Base-by-base conservation (phyloP, 768 basidiomycete species). In the Serendipita vermifera region DNA sequence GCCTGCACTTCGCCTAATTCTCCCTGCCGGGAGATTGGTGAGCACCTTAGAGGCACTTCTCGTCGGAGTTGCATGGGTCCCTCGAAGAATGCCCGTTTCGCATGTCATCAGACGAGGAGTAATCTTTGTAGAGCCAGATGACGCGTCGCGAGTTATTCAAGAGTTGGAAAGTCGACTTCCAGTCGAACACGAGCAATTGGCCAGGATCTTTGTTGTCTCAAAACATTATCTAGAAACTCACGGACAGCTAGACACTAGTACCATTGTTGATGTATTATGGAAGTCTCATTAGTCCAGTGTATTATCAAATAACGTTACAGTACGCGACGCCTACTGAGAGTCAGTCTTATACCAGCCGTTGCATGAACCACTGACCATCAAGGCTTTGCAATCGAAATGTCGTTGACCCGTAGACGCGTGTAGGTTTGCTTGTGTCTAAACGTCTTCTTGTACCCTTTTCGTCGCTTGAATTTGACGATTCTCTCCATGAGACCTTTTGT, bases 371-470 rank as follows among this genome's bases (percentile, higher is more conserved):
- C 46, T 15, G n/a, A 51, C 20, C 33, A 27, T n/a, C 38, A 39
- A 43, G 68, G 62, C n/a, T 39, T 36, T 55, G 26, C 58, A 58
- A 84, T 69, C 53, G 74, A 67, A 61, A 99, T 91, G 41, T 83
- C 76, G 17, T 92, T 91, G 61, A 99, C 85, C 54, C 93, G 78
- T 58, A 99, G 77, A 66, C 92, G 80, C n/a, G 94, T 98, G 73
- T 87, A 98, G 2, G 85, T 86, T 66, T 92, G 90, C 70, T 97
- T 98, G 69, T 90, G 85, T 67, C 81, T 78, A 61, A 97, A 88
- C 5, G 88, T 91, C 72, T 89, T 88, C 71, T 87, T 81, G 72
- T 98, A 98, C 7, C 94, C 92, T 75, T 98, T 97, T 82, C 96
- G 83, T 71, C 92, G 74, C 76, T 98, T 99, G 75, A 93, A 94